A percentile compares a stretch with the other conserved stretches of the same genome.
Conservation (phyloP, 78 protist genomes). For the Creolimax fragrantissima region DNA sequence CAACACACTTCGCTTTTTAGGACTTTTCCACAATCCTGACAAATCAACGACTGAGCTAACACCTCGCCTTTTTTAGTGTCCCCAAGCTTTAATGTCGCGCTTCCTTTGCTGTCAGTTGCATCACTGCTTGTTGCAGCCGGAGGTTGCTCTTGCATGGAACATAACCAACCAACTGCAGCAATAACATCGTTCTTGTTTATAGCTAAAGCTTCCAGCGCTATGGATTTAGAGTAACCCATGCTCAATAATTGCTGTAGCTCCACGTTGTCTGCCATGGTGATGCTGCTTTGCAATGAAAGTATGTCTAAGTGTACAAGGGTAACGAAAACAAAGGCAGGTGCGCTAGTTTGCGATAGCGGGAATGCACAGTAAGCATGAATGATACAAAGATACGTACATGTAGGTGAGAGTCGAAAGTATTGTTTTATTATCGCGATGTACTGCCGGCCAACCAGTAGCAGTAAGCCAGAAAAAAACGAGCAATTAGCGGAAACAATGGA, state of each 20-base stretch:
- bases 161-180: background rate
- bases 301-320: too few relatives aligned
- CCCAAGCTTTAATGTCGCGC: background rate
- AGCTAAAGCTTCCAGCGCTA: background rate
- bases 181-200: background rate
- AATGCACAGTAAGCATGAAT: too few relatives aligned
- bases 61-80: background rate
- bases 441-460: too few relatives aligned
- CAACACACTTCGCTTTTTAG: background rate
- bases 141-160: background rate
- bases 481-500: too few relatives aligned
- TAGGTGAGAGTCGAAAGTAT: too few relatives aligned
- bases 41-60: background rate
- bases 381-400: too few relatives aligned
- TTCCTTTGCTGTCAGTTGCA: background rate
- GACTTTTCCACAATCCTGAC: conserved; percentile 6
- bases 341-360: too few relatives aligned
- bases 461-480: too few relatives aligned
- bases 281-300: too few relatives aligned
- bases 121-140: background rate
- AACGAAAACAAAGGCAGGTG: too few relatives aligned
- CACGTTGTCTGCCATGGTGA: too few relatives aligned
- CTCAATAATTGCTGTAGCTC: background rate
- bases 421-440: too few relatives aligned
- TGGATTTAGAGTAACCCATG: conserved; percentile 16